Evolutionary conservation across 345 rosid genomes (phyloP), one percentile per base, ranked within the genome.

Genomic region (Zanthoxylum bungeanum): DNA sequence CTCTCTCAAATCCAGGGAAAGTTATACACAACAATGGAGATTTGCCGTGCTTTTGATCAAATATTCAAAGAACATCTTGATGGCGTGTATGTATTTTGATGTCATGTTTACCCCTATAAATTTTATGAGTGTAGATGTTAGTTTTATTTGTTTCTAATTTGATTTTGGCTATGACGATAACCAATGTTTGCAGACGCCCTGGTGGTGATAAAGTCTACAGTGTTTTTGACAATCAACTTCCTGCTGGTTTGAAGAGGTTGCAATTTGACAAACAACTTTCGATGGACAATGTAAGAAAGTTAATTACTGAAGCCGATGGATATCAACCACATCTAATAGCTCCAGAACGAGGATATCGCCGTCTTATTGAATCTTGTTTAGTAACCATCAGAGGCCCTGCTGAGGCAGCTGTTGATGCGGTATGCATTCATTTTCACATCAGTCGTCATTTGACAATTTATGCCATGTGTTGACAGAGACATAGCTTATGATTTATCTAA

Each of bases 271-370:
- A 88, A 72, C 89, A 92, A 64, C 97, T 94, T 66, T 85, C 98
- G 16, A 78, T 88, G 89, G 98, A 94, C 31, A 92, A 90, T 77
- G 89, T 94, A 33, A 68, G 92, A 16, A 94, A 94, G 80, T 82
- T 94, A 63, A 88, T 94, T 40, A 89, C 97, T 5, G 98, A 94
- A 89, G 98, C 98, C 58, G 98, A 94, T 85, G 98, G 98, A 66
- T 94, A 94, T 77, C 97, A 90, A 78, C 98, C 98, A 1, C 98
- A 94, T 92, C 86, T 94, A 33, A 90, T 94, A 70, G 98, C 98
- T 78, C 98, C 98, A 24, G 98, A 94, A 62, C 95, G 92, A 86
- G 98, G 97, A 73, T 94, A 94, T 73, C 91, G 98, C 40, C 97
- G 93, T 50, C 97, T 94, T 56, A 94, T 94, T 74, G 98, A 94